Evolutionary conservation across 495 filamentous ascomycete species (phyloP), one percentile per base, ranked within the genome.

Genomic region (Xylaria sp.): DNA sequence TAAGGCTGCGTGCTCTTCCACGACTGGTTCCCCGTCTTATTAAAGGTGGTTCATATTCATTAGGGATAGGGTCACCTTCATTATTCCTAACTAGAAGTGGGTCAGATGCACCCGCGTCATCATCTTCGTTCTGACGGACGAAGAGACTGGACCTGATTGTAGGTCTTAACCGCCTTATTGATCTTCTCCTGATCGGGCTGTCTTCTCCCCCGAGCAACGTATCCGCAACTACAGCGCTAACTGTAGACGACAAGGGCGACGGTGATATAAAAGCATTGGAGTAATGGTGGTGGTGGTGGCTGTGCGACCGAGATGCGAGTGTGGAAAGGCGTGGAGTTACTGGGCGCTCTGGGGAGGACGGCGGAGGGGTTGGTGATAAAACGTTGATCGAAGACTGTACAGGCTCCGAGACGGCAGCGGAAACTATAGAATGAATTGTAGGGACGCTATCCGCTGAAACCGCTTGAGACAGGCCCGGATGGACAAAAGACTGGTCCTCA

Each of bases 1-100:
- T 88, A 41, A 88, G 68, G 75, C 85, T 88, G 66, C 86, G 78
- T 35, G 85, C 81, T 35, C 84, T 73, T 29, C 79, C 78, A 21
- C 80, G 75, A 21, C 77, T 55, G 43, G 69, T 72, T 52, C 71
- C 75, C 9, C 70, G 66, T 3, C 63, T 61, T 24, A 11, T 63
- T 40, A 61, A 66, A 21, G 69, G 59, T 37, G 75, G 73, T 29
- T 74, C 75, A 37, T 73, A 69, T 31, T 72, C 71, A 40, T 72
- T 72, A 17, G 76, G 57, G 17, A 65, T 29, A 68, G 72, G 63
- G 14, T 65, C 71, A 6, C 67, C 67, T 40, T 77, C 72, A 37
- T 46, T 58, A 41, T 73, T 44, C 29, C 37, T 43, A 43, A 64
- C 29, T 11, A 75, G 69, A 37, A 76, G 71, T 52, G 74, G 73